Conservation (phyloP, 345 rosid species). For the Hypericum androsaemum region DNA sequence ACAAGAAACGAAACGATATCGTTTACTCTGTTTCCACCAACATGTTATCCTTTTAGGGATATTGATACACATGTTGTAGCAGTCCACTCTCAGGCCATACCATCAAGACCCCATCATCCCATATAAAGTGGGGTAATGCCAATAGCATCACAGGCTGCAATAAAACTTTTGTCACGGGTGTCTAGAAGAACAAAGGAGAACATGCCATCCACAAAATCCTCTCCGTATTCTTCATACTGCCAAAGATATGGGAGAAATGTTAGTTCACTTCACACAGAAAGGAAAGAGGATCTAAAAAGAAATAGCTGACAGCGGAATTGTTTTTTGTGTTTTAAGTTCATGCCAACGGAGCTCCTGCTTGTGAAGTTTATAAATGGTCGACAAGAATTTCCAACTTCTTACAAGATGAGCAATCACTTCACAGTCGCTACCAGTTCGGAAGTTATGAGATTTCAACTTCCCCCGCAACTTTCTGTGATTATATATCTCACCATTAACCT, state of each 20-base stretch:
- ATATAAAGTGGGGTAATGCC: conserved; percentile 73
- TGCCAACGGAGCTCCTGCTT: too few species aligned
- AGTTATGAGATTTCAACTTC: conserved; percentile 45
- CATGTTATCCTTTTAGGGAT: too few species aligned
- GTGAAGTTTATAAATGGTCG: too few species aligned
- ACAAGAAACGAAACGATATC: too few species aligned
- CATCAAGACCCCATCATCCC: conserved; percentile 90
- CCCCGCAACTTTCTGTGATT: conserved; percentile 59
- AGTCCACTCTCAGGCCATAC: too few species aligned
- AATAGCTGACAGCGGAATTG: too few species aligned
- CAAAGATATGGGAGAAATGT: conserved; percentile 8
- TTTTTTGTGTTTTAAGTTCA: too few species aligned
- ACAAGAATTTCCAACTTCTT: conserved; percentile 33
- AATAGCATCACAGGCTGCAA: conserved; percentile 72
- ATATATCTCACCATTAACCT: conserved; percentile 89
- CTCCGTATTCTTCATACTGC: conserved; percentile 77
- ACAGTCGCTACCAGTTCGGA: conserved; percentile 80
- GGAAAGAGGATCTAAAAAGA: background rate
- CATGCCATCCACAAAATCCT: conserved; percentile 74
- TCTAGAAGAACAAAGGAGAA: conserved; percentile 80
- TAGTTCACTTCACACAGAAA: background rate
- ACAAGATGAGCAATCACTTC: conserved; percentile 88
- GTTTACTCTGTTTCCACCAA: too few species aligned
- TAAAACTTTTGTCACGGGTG: conserved; percentile 60
- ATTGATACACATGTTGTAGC: background rate